A percentile compares a stretch with the other conserved stretches of the same genome.
phyloP scores from a whole-genome alignment of 257 asterid genomes.

The Gynochthodes officinalis region DNA sequence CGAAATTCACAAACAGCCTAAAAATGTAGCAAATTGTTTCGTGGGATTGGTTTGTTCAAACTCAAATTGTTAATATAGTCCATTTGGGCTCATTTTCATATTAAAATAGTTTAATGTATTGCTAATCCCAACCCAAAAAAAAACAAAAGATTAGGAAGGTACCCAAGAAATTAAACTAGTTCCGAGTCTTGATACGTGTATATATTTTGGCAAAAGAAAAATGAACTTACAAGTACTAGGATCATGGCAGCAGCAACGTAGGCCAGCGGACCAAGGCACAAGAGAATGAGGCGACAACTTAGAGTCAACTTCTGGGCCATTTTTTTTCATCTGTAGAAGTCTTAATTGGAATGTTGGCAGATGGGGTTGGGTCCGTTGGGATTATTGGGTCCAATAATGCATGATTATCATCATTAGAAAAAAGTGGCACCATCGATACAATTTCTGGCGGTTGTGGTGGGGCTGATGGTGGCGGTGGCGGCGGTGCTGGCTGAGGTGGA shows the following conservation, averaged over 20 bases:
- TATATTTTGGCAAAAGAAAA: no score
- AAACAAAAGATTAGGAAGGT: no score
- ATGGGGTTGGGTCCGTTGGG: no score
- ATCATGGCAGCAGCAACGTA: slow-evolving; percentile 41
- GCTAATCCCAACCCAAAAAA: no score
- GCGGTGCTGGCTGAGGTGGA: slow-evolving; percentile 8
- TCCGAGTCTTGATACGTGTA: no score
- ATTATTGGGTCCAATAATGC: background rate
- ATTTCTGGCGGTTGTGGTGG: slow-evolving; percentile 10
- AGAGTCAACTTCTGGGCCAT: slow-evolving; percentile 6
- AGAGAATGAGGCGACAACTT: slow-evolving; percentile 19
- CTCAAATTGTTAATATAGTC: no score
- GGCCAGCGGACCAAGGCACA: slow-evolving; percentile 51
- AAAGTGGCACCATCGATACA: background rate
- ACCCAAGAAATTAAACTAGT: no score
- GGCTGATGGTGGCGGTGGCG: slow-evolving; percentile 10
- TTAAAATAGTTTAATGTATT: no score
- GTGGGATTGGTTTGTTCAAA: no score
- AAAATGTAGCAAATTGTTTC: no score
- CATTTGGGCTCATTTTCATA: no score
- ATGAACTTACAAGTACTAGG: slow-evolving; percentile 37
- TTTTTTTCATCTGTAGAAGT: background rate
- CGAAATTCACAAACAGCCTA: no score
- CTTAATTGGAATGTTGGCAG: background rate
- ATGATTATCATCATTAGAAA: background rate